Conservation (phyloP, 805 yeast species). For the Metschnikowia peoriensis region DNA sequence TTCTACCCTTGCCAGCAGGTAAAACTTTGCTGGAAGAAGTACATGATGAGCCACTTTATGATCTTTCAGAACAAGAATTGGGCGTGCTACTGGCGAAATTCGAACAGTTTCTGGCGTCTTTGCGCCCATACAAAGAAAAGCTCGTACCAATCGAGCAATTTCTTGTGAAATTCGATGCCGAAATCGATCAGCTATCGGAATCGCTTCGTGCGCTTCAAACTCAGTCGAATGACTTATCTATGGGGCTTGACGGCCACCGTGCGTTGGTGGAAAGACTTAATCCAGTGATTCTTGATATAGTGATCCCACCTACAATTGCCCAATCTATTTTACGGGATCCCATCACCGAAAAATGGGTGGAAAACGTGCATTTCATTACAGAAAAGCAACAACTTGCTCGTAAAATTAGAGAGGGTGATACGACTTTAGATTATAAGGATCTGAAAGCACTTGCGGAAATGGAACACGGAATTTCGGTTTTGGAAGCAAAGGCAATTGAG, state of each 20-base stretch:
- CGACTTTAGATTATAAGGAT: constrained; percentile 18
- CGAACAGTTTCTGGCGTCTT: constrained; percentile 11
- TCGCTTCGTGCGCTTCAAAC: constrained; percentile 33
- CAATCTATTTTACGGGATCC: constrained; percentile 56
- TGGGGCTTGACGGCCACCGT: constrained; percentile 27
- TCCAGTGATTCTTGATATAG: constrained; percentile 72
- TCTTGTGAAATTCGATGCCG: constrained; percentile 54
- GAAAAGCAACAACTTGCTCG: constrained; percentile 59
- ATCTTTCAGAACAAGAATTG: constrained; percentile 17
- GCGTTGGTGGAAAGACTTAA: constrained; percentile 47
- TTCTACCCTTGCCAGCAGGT: constrained; percentile 13
- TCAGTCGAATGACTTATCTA: constrained; percentile 31
- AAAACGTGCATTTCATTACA: constrained; percentile 53
- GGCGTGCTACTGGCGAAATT: constrained; percentile 18
- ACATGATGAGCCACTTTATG: constrained; percentile 1
- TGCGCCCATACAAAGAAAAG: constrained; percentile 19
- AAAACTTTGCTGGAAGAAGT: background rate
- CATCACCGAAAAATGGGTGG: constrained; percentile 62
- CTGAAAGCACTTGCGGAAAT: constrained; percentile 29
- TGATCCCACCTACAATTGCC: constrained; percentile 73
- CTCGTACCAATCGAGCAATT: constrained; percentile 53
- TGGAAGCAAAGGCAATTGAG: constrained; percentile 66
- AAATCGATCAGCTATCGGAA: constrained; percentile 36
- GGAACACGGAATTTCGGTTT: constrained; percentile 41
- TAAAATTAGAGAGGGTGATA: constrained; percentile 10